Percentiles rank a stretch among this genome's conserved stretches.
phyloP scores from a whole-genome alignment of 2,329 filamentous ascomycete species.

The Metarhizium sp. region DNA sequence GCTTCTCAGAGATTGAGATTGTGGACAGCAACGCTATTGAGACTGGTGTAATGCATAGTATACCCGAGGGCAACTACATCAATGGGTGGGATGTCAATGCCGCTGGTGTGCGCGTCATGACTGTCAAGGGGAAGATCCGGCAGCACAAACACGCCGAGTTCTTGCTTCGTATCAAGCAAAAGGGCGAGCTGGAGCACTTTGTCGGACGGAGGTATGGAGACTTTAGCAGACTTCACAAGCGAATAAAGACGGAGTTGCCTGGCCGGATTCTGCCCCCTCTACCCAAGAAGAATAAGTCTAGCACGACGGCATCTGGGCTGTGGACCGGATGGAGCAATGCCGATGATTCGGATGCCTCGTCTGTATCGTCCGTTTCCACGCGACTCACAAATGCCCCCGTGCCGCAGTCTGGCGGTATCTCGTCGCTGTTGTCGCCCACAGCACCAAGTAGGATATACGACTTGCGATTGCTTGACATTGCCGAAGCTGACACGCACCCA shows the following conservation, averaged over 20 bases:
- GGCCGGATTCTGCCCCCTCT: constrained; percentile 81
- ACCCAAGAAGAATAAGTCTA: constrained; percentile 85
- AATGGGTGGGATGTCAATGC: constrained; percentile 98
- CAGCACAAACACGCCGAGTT: constrained; percentile 95
- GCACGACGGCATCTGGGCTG: constrained; percentile 53
- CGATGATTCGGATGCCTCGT: constrained; percentile 67
- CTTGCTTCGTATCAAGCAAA: constrained; percentile 73
- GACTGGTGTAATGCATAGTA: constrained; percentile 73
- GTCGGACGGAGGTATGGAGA: constrained; percentile 83
- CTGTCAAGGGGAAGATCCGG: constrained; percentile 75
- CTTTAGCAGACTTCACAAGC: constrained; percentile 71
- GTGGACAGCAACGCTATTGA: constrained; percentile 91
- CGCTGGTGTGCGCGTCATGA: constrained; percentile 72
- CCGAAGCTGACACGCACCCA: background rate
- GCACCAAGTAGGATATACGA: constrained; percentile 1
- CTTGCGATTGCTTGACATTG: background rate
- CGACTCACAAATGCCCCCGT: constrained; percentile 36
- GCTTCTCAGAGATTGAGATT: constrained; percentile 94
- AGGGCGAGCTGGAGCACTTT: constrained; percentile 65
- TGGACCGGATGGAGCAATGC: constrained; percentile 42
- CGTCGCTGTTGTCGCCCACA: constrained; percentile 20
- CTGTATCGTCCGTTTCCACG: constrained; percentile 72
- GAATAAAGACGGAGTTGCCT: constrained; percentile 73
- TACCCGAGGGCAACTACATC: constrained; percentile 84
- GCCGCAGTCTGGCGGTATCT: constrained; percentile 9